Conservation (phyloP, 805 yeast species). For the Wickerhamiella shivajii region DNA sequence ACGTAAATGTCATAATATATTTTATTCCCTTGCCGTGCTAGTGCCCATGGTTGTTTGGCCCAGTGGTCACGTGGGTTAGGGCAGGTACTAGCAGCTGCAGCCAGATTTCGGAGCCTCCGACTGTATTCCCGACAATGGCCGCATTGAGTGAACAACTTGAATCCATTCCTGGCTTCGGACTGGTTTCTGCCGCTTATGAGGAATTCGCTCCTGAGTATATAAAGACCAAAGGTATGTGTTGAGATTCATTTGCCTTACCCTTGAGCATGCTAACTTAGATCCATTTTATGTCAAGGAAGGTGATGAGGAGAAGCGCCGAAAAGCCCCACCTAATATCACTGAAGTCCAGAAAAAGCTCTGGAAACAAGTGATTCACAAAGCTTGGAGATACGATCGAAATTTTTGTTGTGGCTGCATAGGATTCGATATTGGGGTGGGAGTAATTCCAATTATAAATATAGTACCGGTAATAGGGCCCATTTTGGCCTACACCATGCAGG, state of each 20-base stretch:
- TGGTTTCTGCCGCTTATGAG: constrained; percentile 43
- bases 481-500: constrained; percentile 65
- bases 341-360: constrained; percentile 50
- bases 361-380: constrained; percentile 58
- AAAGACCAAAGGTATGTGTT: constrained; percentile 32
- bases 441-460: constrained; percentile 57
- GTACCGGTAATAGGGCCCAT: constrained; percentile 79
- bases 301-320: constrained; percentile 35
- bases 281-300: constrained; percentile 27
- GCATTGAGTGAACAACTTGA: constrained; percentile 26
- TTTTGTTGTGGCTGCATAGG: constrained; percentile 55
- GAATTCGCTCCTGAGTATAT: constrained; percentile 53
- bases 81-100: too few relatives aligned
- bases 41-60: too few relatives aligned
- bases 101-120: too few relatives aligned
- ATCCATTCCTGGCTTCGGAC: constrained; percentile 43
- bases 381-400: constrained; percentile 81
- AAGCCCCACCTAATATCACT: constrained; percentile 43
- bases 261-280: constrained; percentile 12
- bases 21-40: too few relatives aligned
- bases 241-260: background rate
- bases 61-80: too few relatives aligned
- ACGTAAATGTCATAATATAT: too few relatives aligned
- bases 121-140: too few relatives aligned
- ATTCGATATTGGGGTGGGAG: constrained; percentile 56